Evolutionary conservation across 2,329 filamentous ascomycete genomes (phyloP).

Genomic region (Stagonosporopsis vannaccii): DNA sequence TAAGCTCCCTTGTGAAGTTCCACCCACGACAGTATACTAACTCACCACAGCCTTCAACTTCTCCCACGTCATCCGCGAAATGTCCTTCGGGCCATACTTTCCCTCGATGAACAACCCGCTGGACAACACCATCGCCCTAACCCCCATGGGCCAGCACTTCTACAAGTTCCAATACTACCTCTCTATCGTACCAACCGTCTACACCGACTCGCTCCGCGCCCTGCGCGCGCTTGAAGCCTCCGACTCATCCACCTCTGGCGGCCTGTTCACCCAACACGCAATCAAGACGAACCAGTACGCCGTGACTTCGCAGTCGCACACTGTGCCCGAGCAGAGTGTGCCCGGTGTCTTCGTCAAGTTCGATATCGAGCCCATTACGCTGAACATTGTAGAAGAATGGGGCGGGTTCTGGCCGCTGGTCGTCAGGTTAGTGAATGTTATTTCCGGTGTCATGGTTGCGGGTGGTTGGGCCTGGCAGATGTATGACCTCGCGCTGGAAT

Average conservation of each 20-base stretch:
- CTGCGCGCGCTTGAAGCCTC: slow-evolving; percentile 58
- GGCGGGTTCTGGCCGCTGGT: slow-evolving; percentile 76
- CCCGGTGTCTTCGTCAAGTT: slow-evolving; percentile 98
- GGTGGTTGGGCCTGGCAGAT: slow-evolving; percentile 93
- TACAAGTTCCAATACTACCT: slow-evolving; percentile 99
- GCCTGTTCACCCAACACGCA: slow-evolving; percentile 57
- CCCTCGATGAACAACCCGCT: slow-evolving; percentile 92
- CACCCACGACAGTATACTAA: neutral
- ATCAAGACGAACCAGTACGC: slow-evolving; percentile 98
- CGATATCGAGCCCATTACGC: slow-evolving; percentile 93
- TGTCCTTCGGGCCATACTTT: slow-evolving; percentile 97
- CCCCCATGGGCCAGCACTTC: slow-evolving; percentile 81
- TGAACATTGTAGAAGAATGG: slow-evolving; percentile 84
- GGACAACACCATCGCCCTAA: slow-evolving; percentile 88
- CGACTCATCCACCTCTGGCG: slow-evolving; percentile 45
- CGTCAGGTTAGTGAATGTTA: slow-evolving; percentile 86
- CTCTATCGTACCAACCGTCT: slow-evolving; percentile 92
- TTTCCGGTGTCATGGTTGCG: slow-evolving; percentile 89
- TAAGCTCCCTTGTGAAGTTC: slow-evolving; percentile 54
- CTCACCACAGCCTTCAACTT: slow-evolving; percentile 83
- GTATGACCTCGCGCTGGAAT: slow-evolving; percentile 72
- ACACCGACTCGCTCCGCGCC: slow-evolving; percentile 62
- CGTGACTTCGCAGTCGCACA: slow-evolving; percentile 84
- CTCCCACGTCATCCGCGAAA: slow-evolving; percentile 92
- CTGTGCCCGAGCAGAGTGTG: slow-evolving; percentile 71